Conservation (phyloP, 2,329 filamentous ascomycete species). For the Laburnicola sp. region DNA sequence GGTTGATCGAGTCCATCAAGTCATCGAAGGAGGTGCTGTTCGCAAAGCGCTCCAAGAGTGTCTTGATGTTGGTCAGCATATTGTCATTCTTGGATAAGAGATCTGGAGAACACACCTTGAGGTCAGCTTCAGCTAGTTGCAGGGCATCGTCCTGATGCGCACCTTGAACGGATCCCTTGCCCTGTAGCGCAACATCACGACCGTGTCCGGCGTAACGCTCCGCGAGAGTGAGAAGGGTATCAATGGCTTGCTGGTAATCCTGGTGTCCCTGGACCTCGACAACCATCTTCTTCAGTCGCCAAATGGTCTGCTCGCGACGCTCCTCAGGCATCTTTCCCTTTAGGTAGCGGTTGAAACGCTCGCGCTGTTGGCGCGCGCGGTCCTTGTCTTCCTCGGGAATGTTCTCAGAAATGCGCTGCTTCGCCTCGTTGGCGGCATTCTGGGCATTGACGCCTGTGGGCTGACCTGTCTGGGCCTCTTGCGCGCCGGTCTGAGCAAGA, state of each 20-base stretch:
- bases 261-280: constrained; percentile 94
- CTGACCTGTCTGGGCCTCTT: constrained; percentile 53
- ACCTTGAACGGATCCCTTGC: constrained; percentile 70
- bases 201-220: constrained; percentile 82
- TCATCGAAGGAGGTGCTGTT: constrained; percentile 90
- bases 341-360: constrained; percentile 71
- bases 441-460: constrained; percentile 57
- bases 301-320: constrained; percentile 88
- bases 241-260: constrained; percentile 90
- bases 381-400: constrained; percentile 63
- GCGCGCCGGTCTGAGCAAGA: constrained; percentile 55
- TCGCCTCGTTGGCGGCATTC: constrained; percentile 55
- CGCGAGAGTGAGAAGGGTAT: constrained; percentile 80
- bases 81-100: constrained; percentile 43
- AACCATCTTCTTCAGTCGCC: constrained; percentile 96
- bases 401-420: constrained; percentile 64
- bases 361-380: constrained; percentile 46
- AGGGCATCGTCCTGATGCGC: constrained; percentile 67
- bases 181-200: constrained; percentile 65
- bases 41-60: constrained; percentile 90
- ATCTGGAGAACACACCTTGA: constrained; percentile 63
- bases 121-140: constrained; percentile 72
- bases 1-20: constrained; percentile 79
- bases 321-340: constrained; percentile 87
- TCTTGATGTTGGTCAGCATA: constrained; percentile 62